Evolutionary conservation across 306 rosid genomes (phyloP).

Genomic region (Trichosanthes cucumerina): DNA sequence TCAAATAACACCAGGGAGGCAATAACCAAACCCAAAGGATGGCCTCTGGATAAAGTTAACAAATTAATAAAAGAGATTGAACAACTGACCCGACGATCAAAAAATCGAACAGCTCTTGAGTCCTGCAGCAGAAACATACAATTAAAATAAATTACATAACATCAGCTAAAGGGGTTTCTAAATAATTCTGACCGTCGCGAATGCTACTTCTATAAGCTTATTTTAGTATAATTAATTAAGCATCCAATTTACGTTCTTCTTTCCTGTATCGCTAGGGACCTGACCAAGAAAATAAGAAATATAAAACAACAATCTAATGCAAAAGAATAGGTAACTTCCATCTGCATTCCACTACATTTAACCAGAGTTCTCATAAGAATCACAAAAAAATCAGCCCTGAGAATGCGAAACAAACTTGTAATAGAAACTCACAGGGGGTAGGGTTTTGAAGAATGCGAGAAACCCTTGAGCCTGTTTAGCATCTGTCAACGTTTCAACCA

Average conservation of each 20-base stretch:
- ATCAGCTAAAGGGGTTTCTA: not conserved
- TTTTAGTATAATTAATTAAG: not conserved
- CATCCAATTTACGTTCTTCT: not conserved
- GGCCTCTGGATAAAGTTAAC: not conserved
- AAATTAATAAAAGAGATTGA: constrained; percentile 1
- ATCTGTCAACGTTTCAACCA: constrained; percentile 33
- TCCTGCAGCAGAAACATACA: constrained; percentile 49
- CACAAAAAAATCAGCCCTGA: not conserved
- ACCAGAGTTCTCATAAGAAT: not conserved
- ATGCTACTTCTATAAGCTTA: not conserved
- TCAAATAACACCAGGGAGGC: not conserved
- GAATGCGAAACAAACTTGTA: not conserved
- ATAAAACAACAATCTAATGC: not conserved
- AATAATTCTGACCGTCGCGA: not conserved
- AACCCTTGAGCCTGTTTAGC: constrained; percentile 96
- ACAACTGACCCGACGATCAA: constrained; percentile 82
- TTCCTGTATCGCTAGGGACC: not conserved
- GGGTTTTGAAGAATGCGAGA: constrained; percentile 80
- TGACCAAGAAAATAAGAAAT: not conserved
- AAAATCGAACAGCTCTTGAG: constrained; percentile 75
- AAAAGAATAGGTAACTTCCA: not conserved
- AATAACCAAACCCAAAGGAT: not conserved
- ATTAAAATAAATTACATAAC: constrained; percentile 3
- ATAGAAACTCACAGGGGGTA: constrained; percentile 49
- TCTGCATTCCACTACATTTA: not conserved